These are phyloP conservation scores for Penicillium angulare DNA, from an alignment of 495 filamentous ascomycete genomes.

Conservation along the genomic window DNA sequence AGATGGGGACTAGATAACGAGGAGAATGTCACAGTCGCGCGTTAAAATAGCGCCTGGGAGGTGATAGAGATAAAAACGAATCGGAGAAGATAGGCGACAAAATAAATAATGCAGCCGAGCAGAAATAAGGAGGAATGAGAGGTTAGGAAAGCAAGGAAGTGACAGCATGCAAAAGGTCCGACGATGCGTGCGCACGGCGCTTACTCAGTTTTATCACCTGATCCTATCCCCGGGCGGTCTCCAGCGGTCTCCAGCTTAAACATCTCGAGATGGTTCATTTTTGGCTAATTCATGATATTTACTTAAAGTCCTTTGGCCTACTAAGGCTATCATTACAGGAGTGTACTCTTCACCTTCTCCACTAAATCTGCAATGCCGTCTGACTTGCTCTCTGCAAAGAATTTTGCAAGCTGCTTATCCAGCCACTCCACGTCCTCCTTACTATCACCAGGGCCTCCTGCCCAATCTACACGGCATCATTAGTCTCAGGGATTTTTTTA, in stretches of 20 bases:
- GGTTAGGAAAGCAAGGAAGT: background rate
- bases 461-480: no score
- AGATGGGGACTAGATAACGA: conserved; percentile 28
- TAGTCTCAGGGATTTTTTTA: no score
- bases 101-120: background rate
- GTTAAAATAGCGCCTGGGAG: conserved; percentile 4
- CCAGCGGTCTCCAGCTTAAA: no score
- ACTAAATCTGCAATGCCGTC: conserved; percentile 1
- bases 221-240: no score
- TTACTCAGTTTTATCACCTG: conserved; percentile 1
- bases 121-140: background rate
- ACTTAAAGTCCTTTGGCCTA: no score
- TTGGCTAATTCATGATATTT: no score
- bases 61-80: background rate
- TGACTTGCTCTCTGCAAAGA: conserved; percentile 39
- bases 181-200: background rate
- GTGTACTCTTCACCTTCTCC: conserved; percentile 6
- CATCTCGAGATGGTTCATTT: no score
- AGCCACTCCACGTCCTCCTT: conserved; percentile 66
- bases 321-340: no score
- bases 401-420: conserved; percentile 53
- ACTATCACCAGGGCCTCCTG: conserved; percentile 62
- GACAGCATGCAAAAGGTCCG: background rate
- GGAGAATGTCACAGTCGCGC: conserved; percentile 10
- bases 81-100: conserved; percentile 2